Percentiles rank a stretch among this genome's conserved stretches.
These are phyloP conservation scores for Fusarium sp. DNA, from an alignment of 2,329 filamentous ascomycete species.

Conservation along the genomic window DNA sequence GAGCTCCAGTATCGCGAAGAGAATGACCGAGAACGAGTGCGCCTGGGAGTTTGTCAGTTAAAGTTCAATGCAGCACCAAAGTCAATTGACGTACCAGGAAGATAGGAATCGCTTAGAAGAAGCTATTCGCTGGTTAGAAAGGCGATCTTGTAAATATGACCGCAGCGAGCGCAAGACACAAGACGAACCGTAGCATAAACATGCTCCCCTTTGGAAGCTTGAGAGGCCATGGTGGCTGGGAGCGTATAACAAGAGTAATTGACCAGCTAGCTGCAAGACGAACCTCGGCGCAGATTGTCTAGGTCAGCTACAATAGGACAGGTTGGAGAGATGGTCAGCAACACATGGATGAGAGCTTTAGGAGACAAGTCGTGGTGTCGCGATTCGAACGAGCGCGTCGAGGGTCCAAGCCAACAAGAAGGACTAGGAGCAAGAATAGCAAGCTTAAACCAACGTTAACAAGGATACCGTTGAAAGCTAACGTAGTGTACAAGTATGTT, in stretches of 20 bases:
- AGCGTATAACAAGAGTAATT: slow-evolving; percentile 24
- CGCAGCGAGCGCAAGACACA: slow-evolving; percentile 11
- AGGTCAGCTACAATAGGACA: slow-evolving; percentile 42
- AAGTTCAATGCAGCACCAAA: not conserved
- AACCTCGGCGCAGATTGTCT: slow-evolving; percentile 39
- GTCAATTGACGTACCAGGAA: slow-evolving; percentile 76
- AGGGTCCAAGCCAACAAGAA: slow-evolving; percentile 30
- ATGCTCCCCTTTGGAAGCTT: slow-evolving; percentile 56
- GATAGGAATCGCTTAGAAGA: slow-evolving; percentile 90
- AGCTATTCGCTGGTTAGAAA: slow-evolving; percentile 69
- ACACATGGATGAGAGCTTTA: slow-evolving; percentile 39
- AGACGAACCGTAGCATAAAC: slow-evolving; percentile 69
- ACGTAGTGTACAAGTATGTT: slow-evolving; percentile 5
- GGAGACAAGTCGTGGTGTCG: slow-evolving; percentile 18
- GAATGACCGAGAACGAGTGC: slow-evolving; percentile 95
- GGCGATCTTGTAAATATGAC: not conserved
- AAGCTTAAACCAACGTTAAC: slow-evolving; percentile 27
- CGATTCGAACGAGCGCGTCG: slow-evolving; percentile 38
- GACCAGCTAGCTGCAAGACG: slow-evolving; percentile 42
- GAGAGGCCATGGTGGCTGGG: slow-evolving; percentile 56
- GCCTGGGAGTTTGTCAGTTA: slow-evolving; percentile 65
- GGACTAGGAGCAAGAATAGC: slow-evolving; percentile 12
- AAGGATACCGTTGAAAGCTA: slow-evolving; percentile 1
- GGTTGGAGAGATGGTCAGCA: slow-evolving; percentile 41
- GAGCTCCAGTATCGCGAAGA: slow-evolving; percentile 88